A percentile compares a stretch with the other conserved stretches of the same genome.
phyloP scores from a whole-genome alignment of 169 alveolate species.

The Cyclospora cayetanensis region DNA sequence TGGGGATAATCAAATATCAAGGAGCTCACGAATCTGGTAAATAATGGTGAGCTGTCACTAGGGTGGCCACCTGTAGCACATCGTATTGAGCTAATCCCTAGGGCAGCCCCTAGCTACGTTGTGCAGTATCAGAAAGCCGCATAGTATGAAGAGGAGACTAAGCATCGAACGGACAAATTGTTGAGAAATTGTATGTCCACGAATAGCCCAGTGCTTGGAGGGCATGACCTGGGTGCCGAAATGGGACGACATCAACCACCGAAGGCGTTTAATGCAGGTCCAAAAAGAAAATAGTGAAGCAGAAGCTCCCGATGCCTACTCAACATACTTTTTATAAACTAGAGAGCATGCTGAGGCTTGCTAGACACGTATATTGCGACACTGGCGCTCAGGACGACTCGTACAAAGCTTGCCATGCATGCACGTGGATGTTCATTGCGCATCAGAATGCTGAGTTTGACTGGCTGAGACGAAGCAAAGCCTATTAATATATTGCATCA shows the following conservation, averaged over 20 bases:
- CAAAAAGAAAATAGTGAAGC: neutral
- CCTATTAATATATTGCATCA: too few relatives aligned
- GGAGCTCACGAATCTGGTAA: neutral
- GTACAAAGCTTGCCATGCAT: too few relatives aligned
- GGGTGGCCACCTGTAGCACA: neutral
- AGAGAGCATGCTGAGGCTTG: too few relatives aligned
- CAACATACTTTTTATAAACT: too few relatives aligned
- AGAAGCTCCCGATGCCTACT: neutral
- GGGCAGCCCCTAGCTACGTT: neutral
- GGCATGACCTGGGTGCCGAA: too few relatives aligned
- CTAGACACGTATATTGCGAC: too few relatives aligned
- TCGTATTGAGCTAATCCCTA: neutral
- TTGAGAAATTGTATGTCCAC: neutral
- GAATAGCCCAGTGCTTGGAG: neutral
- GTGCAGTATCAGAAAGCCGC: neutral
- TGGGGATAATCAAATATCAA: too few relatives aligned
- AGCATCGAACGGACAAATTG: neutral
- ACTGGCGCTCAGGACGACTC: too few relatives aligned
- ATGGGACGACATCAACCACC: neutral
- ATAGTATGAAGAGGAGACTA: neutral
- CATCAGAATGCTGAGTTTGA: too few relatives aligned
- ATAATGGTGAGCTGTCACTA: neutral
- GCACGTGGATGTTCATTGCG: too few relatives aligned
- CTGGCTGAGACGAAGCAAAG: too few relatives aligned
- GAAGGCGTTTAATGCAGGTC: neutral